Evolutionary conservation across 306 rosid species (phyloP).

Genomic region (Hylodesmum podocarpum): DNA sequence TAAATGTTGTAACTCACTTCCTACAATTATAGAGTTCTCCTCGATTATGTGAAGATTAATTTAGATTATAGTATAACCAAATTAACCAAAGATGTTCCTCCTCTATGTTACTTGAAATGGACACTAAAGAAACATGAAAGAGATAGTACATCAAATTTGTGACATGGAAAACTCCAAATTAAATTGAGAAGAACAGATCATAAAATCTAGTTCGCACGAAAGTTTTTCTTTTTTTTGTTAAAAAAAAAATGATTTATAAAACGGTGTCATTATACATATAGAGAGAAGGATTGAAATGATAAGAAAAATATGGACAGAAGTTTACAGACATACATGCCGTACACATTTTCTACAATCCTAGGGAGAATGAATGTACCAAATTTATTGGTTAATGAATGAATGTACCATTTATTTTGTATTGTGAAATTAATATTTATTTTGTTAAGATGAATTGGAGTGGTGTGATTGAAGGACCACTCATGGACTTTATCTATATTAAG

Average conservation of each 20-base stretch:
- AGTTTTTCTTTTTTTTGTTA: too few relatives aligned
- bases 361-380: not conserved
- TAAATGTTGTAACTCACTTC: not conserved
- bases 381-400: too few relatives aligned
- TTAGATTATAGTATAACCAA: not conserved
- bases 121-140: not conserved
- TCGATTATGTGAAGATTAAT: not conserved
- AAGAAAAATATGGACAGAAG: too few relatives aligned
- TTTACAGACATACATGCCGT: not conserved
- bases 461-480: too few relatives aligned
- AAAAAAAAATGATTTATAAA: too few relatives aligned
- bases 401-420: not conserved
- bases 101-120: not conserved
- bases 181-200: not conserved
- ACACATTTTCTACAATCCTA: not conserved
- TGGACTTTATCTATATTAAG: too few relatives aligned
- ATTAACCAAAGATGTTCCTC: not conserved
- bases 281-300: too few relatives aligned
- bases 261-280: too few relatives aligned
- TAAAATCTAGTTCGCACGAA: not conserved
- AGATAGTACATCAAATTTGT: not conserved
- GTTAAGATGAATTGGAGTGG: too few relatives aligned
- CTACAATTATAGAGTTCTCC: not conserved
- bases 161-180: too few relatives aligned
- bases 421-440: not conserved